Conservation (phyloP, 164 flowering plant genomes). For the Cinnamomum micranthum region DNA sequence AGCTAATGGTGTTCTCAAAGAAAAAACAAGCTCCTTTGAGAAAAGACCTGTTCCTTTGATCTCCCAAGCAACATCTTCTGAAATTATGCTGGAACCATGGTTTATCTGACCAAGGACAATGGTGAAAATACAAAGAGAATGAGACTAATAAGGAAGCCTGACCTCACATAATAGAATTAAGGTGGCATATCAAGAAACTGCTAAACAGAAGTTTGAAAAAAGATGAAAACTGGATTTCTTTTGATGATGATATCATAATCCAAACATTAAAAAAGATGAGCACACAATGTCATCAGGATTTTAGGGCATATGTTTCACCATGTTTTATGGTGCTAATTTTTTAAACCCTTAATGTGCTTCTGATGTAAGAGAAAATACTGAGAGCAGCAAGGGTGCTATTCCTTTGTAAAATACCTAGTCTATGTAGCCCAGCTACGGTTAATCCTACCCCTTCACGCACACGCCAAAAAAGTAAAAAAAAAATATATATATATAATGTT, state of each 20-base stretch:
- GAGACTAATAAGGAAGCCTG: not conserved
- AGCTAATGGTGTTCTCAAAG: constrained; percentile 59
- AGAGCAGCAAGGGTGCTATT: too few relatives aligned
- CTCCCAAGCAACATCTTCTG: constrained; percentile 77
- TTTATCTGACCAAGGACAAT: constrained; percentile 48
- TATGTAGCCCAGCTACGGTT: too few relatives aligned
- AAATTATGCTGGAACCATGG: constrained; percentile 59
- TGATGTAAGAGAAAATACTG: too few relatives aligned
- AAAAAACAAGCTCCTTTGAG: constrained; percentile 75
- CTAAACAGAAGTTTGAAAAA: not conserved
- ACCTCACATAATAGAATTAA: not conserved
- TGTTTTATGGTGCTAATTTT: too few relatives aligned
- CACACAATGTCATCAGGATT: not conserved
- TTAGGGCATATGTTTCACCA: not conserved
- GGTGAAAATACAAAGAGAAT: constrained; percentile 1
- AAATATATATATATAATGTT: too few relatives aligned
- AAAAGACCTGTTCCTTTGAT: constrained; percentile 90
- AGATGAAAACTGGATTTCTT: not conserved
- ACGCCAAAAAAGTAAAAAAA: too few relatives aligned
- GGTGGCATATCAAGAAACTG: not conserved
- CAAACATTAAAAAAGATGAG: not conserved
- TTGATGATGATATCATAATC: not conserved
- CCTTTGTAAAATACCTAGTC: too few relatives aligned
- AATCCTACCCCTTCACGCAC: too few relatives aligned
- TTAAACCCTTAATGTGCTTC: too few relatives aligned